Conservation (phyloP, 163 green algal species). For the Dunaliella salina region DNA sequence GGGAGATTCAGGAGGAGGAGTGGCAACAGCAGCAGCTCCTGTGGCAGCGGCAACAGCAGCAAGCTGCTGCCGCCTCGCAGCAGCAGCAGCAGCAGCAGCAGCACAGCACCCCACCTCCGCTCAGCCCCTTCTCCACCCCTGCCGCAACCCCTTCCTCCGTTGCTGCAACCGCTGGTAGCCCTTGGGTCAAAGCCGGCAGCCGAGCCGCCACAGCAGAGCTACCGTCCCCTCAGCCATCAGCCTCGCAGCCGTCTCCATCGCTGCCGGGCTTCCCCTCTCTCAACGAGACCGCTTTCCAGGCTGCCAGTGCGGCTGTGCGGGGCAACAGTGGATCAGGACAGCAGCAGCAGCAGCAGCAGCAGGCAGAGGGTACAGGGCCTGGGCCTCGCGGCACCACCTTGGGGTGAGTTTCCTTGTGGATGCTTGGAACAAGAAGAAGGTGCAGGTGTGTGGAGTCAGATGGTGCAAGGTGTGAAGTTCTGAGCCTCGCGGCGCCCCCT, state of each 20-base stretch:
- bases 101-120: neutral
- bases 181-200: neutral
- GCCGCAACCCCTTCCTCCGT: too few species aligned
- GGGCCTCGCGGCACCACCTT: slow-evolving; percentile 24
- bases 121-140: neutral
- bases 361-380: slow-evolving; percentile 18
- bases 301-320: too few species aligned
- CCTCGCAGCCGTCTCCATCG: too few species aligned
- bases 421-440: too few species aligned
- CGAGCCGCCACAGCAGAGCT: neutral
- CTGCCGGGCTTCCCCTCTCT: too few species aligned
- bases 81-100: neutral
- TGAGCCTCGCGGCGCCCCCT: too few species aligned
- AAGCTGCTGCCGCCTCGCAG: neutral
- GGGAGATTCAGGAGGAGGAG: slow-evolving; percentile 69
- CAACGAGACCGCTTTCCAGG: too few species aligned
- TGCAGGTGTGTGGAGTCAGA: too few species aligned
- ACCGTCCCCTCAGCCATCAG: too few species aligned
- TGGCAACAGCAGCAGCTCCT: slow-evolving; percentile 32
- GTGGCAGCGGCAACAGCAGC: slow-evolving; percentile 20
- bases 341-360: slow-evolving; percentile 12
- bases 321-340: too few species aligned
- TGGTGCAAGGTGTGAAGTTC: too few species aligned
- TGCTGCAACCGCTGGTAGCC: neutral
- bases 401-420: slow-evolving; percentile 3